phyloP scores from a whole-genome alignment of 208 protist species.

The Leptomonas pyrrhocoris region DNA sequence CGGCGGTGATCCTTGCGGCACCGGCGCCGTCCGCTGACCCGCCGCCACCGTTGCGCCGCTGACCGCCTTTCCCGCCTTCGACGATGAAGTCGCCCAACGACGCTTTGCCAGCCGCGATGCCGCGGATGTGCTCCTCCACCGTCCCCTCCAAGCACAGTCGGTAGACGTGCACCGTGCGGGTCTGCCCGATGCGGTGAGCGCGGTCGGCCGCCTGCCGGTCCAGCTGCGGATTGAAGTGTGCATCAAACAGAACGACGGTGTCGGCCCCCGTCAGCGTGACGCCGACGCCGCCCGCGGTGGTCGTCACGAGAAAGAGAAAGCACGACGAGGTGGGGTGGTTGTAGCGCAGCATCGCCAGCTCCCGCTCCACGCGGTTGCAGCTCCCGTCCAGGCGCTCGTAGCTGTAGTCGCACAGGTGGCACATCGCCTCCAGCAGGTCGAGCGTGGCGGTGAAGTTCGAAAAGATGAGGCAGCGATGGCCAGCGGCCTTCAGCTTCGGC shows the following conservation, averaged over 20 bases:
- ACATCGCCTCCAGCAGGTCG: constrained; percentile 87
- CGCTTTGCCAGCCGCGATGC: constrained; percentile 92
- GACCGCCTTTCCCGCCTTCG: constrained; percentile 35
- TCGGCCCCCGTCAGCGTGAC: constrained; percentile 97
- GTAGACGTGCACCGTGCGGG: constrained; percentile 93
- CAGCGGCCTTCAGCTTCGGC: constrained; percentile 66
- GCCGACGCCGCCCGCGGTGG: constrained; percentile 97
- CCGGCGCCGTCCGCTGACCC: constrained; percentile 4
- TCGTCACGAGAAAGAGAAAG: constrained; percentile 98
- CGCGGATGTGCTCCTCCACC: constrained; percentile 95
- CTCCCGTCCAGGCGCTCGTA: constrained; percentile 88
- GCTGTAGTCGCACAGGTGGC: constrained; percentile 63
- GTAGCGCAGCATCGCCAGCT: constrained; percentile 94
- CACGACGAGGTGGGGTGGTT: constrained; percentile 80
- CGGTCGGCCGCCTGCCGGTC: constrained; percentile 97
- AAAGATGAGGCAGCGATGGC: constrained; percentile 91
- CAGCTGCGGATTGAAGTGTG: constrained; percentile 98
- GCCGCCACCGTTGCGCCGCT: constrained; percentile 12
- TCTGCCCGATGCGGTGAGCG: constrained; percentile 96
- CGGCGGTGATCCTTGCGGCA: constrained; percentile 29
- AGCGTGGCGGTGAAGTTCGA: constrained; percentile 91
- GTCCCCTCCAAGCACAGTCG: constrained; percentile 94
- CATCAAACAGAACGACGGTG: constrained; percentile 96
- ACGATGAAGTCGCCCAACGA: constrained; percentile 95
- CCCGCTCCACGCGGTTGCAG: constrained; percentile 83